A percentile compares a stretch with the other conserved stretches of the same genome.
Conservation (phyloP, 2,329 filamentous ascomycete genomes). For the Podosphaera fusca region DNA sequence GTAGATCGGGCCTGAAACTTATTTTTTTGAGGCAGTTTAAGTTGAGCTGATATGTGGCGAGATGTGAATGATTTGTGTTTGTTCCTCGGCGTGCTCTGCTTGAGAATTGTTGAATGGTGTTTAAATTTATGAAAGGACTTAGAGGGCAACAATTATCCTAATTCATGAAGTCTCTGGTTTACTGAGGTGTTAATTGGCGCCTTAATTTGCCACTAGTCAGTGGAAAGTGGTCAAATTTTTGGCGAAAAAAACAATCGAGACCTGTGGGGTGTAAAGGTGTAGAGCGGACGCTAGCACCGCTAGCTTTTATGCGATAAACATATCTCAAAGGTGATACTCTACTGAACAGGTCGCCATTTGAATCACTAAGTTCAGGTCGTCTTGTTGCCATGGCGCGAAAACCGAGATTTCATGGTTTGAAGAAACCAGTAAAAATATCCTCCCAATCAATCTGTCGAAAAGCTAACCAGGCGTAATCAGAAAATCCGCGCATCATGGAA, state of each 20-base stretch:
- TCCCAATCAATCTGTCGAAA: not conserved
- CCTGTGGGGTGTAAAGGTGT: not conserved
- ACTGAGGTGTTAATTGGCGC: too few relatives aligned
- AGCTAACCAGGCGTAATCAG: conserved; percentile 22
- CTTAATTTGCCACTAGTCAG: too few relatives aligned
- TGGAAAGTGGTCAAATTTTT: not conserved
- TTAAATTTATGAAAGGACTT: too few relatives aligned
- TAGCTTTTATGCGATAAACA: not conserved
- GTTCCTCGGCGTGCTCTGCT: too few relatives aligned
- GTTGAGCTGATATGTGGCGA: too few relatives aligned
- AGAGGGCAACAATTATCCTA: too few relatives aligned
- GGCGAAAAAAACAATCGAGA: not conserved
- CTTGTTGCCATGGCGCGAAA: not conserved
- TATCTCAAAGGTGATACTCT: too few relatives aligned
- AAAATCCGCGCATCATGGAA: conserved; percentile 93
- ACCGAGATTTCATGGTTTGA: conserved; percentile 43
- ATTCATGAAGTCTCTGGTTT: not conserved
- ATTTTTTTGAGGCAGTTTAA: too few relatives aligned
- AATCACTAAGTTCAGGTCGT: not conserved
- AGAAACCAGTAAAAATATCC: conserved; percentile 32
- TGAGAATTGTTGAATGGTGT: too few relatives aligned
- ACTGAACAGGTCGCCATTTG: not conserved
- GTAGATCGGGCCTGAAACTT: too few relatives aligned
- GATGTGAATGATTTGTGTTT: too few relatives aligned
- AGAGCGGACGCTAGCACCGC: not conserved